Evolutionary conservation across 306 rosid genomes (phyloP).

Genomic region (Sicyos edulis): DNA sequence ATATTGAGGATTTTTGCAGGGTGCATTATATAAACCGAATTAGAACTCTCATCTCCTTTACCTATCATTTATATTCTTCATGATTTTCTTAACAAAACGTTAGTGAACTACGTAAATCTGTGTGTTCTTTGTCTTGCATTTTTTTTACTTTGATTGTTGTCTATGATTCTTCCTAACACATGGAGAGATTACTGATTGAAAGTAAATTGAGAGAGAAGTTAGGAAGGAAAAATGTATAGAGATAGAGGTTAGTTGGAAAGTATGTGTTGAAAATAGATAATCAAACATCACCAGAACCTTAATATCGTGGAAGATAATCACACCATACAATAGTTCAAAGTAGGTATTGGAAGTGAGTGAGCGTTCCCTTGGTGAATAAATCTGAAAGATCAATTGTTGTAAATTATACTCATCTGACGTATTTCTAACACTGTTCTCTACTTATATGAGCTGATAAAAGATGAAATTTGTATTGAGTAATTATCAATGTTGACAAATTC

Average conservation of each 20-base stretch:
- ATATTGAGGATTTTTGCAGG: no score
- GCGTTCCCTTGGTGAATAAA: not conserved
- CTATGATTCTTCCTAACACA: no score
- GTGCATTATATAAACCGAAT: no score
- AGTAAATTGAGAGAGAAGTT: not conserved
- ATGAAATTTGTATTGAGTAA: no score
- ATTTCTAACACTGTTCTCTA: not conserved
- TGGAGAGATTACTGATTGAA: not conserved
- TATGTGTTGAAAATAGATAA: not conserved
- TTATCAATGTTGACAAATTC: no score
- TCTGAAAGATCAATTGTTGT: not conserved
- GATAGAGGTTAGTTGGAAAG: not conserved
- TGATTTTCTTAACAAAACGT: no score
- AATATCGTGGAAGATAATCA: not conserved
- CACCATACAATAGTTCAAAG: not conserved
- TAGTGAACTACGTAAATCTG: no score
- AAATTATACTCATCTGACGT: not conserved
- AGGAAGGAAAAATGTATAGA: not conserved
- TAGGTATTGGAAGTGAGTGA: not conserved
- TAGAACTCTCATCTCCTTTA: no score
- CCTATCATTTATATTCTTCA: no score
- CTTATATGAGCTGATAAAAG: no score
- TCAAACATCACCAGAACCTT: not conserved
- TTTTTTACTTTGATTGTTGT: no score
- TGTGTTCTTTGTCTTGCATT: no score